Evolutionary conservation across 2,329 filamentous ascomycete genomes (phyloP).

Genomic region (Fusarium sp.): DNA sequence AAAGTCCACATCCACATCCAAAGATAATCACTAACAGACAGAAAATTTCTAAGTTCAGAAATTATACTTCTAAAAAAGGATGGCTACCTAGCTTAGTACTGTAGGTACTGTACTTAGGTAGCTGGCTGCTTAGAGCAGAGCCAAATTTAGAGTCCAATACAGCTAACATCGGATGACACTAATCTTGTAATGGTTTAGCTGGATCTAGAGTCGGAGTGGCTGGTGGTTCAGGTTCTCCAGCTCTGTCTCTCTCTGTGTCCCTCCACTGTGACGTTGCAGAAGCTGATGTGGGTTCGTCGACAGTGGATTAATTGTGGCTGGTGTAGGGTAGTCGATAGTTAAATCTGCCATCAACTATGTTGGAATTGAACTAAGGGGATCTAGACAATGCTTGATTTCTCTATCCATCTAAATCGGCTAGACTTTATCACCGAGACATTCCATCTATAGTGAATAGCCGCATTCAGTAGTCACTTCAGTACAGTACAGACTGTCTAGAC

Average conservation of each 20-base stretch:
- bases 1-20: slow-evolving; percentile 8
- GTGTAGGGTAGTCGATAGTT: not conserved
- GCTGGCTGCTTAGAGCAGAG: slow-evolving; percentile 29
- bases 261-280: slow-evolving; percentile 33
- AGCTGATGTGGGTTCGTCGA: not conserved
- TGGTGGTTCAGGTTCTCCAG: slow-evolving; percentile 14
- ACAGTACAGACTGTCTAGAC: not conserved
- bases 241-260: no score
- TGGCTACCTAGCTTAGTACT: slow-evolving; percentile 10
- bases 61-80: slow-evolving; percentile 25
- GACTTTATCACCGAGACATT: slow-evolving; percentile 22
- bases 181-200: slow-evolving; percentile 1
- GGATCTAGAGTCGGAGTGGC: slow-evolving; percentile 29
- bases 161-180: slow-evolving; percentile 27
- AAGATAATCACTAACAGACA: slow-evolving; percentile 2
- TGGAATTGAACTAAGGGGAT: not conserved
- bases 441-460: slow-evolving; percentile 17
- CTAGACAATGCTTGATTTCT: not conserved
- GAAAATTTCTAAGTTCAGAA: slow-evolving; percentile 8
- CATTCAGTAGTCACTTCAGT: slow-evolving; percentile 14
- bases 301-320: slow-evolving; percentile 15
- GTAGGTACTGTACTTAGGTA: no score
- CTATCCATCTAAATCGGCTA: slow-evolving; percentile 3
- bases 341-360: not conserved
- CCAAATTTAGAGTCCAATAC: slow-evolving; percentile 43